Evolutionary conservation across 2,329 filamentous ascomycete species (phyloP), one percentile per base, ranked within the genome.

Genomic region (Pleomassaria siparia): DNA sequence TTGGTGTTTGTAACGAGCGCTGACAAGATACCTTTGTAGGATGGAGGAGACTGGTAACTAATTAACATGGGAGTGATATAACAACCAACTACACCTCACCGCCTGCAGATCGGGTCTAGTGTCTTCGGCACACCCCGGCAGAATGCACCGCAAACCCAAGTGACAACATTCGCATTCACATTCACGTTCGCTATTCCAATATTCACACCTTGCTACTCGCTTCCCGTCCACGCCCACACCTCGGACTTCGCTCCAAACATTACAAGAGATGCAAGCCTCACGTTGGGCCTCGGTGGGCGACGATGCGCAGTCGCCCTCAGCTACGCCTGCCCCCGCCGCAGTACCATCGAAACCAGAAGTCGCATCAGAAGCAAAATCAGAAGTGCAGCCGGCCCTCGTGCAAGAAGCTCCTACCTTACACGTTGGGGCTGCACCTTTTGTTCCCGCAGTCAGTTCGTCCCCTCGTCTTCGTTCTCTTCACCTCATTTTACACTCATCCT

Each of bases 201-300:
- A 12, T 28, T 28, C 25, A 28, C 12, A 7, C 12, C 25, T 12
- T 12, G 25, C 25, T 7, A 28, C 25, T 12, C 29, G n/a, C n/a
- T n/a, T n/a, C 29, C 15, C 29, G 12, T 28, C 22, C 33, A 37
- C 29, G n/a, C n/a, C n/a, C 40, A 18, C 12, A 21, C 35, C 15
- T 37, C 35, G n/a, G 6, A 45, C 12, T 35, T 42, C 30, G 12
- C 26, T 35, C 3, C 35, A 4, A 26, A 35, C n/a, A 41, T 45
- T 24, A 16, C 8, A 42, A 39, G 63, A 1, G 22, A 70, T 70
- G 66, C 58, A 63, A 35, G 53, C 64, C 39, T 70, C 66, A 35
- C 57, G 50, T 55, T 70, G 66, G 66, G 66, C 66, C 2, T 55
- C 62, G 15, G 55, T 62, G 47, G 21, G 54, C 30, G 54, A 51